Evolutionary conservation across 1,284 basidiomycete genomes (phyloP).

Genomic region (Trichosporon inkin): DNA sequence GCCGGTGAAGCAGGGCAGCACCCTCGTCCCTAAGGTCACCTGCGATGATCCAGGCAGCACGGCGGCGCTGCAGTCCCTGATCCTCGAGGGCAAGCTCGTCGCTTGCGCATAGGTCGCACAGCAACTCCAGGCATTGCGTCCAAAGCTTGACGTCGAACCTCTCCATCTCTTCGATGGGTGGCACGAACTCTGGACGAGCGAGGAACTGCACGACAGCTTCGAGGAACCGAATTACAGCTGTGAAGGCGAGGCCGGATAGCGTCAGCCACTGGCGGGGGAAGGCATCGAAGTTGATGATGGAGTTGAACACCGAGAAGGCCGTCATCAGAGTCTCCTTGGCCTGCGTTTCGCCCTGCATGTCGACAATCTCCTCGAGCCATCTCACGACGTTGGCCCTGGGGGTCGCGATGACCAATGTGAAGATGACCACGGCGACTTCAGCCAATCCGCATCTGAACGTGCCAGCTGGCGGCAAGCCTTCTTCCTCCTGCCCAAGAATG

Average conservation of each 20-base stretch:
- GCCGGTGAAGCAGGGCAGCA: conserved; percentile 69
- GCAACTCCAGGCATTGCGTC: conserved; percentile 73
- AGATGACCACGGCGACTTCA: conserved; percentile 79
- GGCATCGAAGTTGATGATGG: conserved; percentile 80
- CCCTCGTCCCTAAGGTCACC: conserved; percentile 93
- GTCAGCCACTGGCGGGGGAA: conserved; percentile 92
- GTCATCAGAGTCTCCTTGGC: conserved; percentile 67
- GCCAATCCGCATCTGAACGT: conserved; percentile 75
- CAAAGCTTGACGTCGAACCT: conserved; percentile 76
- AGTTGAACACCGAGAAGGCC: conserved; percentile 76
- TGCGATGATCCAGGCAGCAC: conserved; percentile 90
- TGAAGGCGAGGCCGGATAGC: conserved; percentile 82
- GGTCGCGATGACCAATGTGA: conserved; percentile 74
- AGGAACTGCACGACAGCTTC: conserved; percentile 74
- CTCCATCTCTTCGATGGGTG: conserved; percentile 60
- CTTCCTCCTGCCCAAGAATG: conserved; percentile 43
- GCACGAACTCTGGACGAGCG: conserved; percentile 70
- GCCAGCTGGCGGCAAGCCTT: conserved; percentile 42
- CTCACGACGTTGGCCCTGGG: conserved; percentile 71
- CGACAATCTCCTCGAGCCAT: conserved; percentile 72
- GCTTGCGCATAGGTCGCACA: conserved; percentile 79
- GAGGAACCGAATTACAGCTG: conserved; percentile 81
- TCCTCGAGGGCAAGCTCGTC: conserved; percentile 91
- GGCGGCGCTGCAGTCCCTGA: conserved; percentile 64
- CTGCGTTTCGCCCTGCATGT: conserved; percentile 80